A percentile compares a stretch with the other conserved stretches of the same genome.
Evolutionary conservation across 2,329 filamentous ascomycete species (phyloP).

Genomic region (Mycosphaerella arachidis): DNA sequence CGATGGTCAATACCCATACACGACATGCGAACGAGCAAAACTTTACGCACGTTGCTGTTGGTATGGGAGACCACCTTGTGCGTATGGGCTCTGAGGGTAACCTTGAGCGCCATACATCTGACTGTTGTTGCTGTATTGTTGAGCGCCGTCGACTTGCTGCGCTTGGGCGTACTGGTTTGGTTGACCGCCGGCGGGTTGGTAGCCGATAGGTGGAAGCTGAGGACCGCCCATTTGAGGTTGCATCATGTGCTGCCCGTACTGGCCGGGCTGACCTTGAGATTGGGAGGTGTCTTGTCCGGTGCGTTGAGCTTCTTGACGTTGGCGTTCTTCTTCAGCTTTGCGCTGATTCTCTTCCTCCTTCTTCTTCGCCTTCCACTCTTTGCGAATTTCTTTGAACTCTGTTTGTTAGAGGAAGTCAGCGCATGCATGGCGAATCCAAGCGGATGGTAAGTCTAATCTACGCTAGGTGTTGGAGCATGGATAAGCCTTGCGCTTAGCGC

Average conservation of each 20-base stretch:
- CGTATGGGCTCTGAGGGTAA: slow-evolving; percentile 50
- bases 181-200: slow-evolving; percentile 44
- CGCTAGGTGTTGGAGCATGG: slow-evolving; percentile 30
- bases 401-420: slow-evolving; percentile 35
- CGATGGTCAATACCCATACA: slow-evolving; percentile 16
- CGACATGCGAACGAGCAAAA: slow-evolving; percentile 9
- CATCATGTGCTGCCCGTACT: slow-evolving; percentile 44
- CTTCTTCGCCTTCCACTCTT: slow-evolving; percentile 98
- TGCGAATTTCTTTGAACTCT: slow-evolving; percentile 99
- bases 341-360: slow-evolving; percentile 93
- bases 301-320: slow-evolving; percentile 60
- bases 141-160: slow-evolving; percentile 46
- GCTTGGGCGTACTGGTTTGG: slow-evolving; percentile 45
- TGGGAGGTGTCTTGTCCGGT: slow-evolving; percentile 50
- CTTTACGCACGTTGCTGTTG: slow-evolving; percentile 36
- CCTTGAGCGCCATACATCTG: slow-evolving; percentile 45
- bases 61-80: slow-evolving; percentile 44
- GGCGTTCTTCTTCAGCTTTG: slow-evolving; percentile 83
- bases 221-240: slow-evolving; percentile 45
- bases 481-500: slow-evolving; percentile 28
- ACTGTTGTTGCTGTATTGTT: slow-evolving; percentile 43
- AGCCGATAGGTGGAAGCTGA: slow-evolving; percentile 50
- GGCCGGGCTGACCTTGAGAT: slow-evolving; percentile 46
- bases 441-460: slow-evolving; percentile 24
- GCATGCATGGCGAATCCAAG: slow-evolving; percentile 24